Evolutionary conservation across 2,329 filamentous ascomycete genomes (phyloP).

Genomic region (Pseudomassariella vexata): DNA sequence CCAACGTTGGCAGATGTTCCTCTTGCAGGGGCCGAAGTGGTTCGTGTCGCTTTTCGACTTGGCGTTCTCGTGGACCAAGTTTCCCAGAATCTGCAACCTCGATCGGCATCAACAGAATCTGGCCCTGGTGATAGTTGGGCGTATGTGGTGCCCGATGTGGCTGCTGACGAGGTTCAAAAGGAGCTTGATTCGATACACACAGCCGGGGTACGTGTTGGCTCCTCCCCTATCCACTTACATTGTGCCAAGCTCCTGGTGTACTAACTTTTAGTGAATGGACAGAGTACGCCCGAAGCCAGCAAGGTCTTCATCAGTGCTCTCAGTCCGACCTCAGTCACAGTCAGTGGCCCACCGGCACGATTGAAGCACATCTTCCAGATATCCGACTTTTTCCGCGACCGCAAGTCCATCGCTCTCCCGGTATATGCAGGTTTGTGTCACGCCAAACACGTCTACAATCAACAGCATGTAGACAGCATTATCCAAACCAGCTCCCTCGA

Average conservation of each 20-base stretch:
- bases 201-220: no score
- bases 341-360: constrained; percentile 30
- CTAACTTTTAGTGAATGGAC: no score
- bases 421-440: constrained; percentile 34
- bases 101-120: constrained; percentile 7
- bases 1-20: constrained; percentile 31
- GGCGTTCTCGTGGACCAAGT: constrained; percentile 36
- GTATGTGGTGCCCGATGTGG: constrained; percentile 30
- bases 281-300: constrained; percentile 19
- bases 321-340: constrained; percentile 24
- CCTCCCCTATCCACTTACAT: no score
- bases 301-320: constrained; percentile 36
- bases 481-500: constrained; percentile 11
- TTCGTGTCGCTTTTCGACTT: constrained; percentile 39
- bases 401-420: constrained; percentile 24
- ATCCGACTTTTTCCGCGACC: constrained; percentile 23
- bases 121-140: constrained; percentile 30
- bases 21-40: constrained; percentile 31
- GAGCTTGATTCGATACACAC: no score
- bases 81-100: constrained; percentile 34
- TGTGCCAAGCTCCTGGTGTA: no score
- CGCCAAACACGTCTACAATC: constrained; percentile 32
- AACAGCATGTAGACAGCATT: constrained; percentile 19
- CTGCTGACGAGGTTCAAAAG: constrained; percentile 23
- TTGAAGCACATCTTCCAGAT: constrained; percentile 22